phyloP scores from a whole-genome alignment of 768 basidiomycete genomes.

The Macrolepiota fuliginosa region DNA sequence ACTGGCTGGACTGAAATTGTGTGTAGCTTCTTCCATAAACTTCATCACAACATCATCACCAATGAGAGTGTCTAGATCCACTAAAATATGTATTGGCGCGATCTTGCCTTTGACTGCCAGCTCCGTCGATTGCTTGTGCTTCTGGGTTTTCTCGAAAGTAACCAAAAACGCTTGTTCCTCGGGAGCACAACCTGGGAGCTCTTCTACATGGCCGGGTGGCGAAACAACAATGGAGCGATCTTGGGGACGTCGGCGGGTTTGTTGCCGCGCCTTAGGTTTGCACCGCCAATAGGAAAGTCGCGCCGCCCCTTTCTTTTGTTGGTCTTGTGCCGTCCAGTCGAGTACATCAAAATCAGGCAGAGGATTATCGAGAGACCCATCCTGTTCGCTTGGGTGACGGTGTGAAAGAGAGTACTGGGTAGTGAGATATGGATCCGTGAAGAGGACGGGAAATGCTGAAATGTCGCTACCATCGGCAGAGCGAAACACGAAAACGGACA shows the following conservation, averaged over 20 bases:
- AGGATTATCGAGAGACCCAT: conserved; percentile 17
- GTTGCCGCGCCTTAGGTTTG: conserved; percentile 21
- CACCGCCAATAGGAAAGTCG: conserved; percentile 65
- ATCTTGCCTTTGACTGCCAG: conserved; percentile 36
- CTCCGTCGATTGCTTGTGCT: not conserved
- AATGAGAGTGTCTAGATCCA: conserved; percentile 56
- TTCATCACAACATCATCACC: conserved; percentile 35
- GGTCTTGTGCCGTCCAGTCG: conserved; percentile 58
- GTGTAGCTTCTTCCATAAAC: conserved; percentile 45
- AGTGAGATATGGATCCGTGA: conserved; percentile 68
- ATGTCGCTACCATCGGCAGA: conserved; percentile 18
- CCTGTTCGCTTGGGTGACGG: conserved; percentile 33
- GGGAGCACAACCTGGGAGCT: not conserved
- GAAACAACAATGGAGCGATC: not conserved
- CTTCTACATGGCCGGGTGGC: not conserved
- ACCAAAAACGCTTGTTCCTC: not conserved
- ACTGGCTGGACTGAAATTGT: not conserved
- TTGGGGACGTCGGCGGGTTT: not conserved
- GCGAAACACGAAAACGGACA: conserved; percentile 58
- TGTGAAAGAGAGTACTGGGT: conserved; percentile 51
- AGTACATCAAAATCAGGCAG: conserved; percentile 57
- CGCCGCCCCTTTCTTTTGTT: conserved; percentile 33
- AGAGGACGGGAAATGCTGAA: conserved; percentile 61
- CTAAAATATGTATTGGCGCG: conserved; percentile 71
- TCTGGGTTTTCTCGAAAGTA: not conserved